Percentiles rank a stretch among this genome's conserved stretches.
Conservation (phyloP, 257 asterid species). For the Capsicum rhomboideum region DNA sequence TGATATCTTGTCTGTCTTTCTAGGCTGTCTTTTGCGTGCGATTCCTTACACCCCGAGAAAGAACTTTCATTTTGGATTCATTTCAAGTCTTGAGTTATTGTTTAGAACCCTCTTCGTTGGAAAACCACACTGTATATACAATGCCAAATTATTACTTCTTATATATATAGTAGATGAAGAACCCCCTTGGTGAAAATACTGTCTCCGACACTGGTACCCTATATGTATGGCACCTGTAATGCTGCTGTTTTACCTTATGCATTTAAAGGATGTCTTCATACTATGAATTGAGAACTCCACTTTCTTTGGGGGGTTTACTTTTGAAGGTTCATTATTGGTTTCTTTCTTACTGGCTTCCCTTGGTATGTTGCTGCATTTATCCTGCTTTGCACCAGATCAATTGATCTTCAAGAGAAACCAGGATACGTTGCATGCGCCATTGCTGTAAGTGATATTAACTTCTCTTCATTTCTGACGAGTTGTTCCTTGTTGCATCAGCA, state of each 20-base stretch:
- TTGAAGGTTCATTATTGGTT: conserved; percentile 77
- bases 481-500: background rate
- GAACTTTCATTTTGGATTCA: too few relatives aligned
- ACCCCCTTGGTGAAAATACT: background rate
- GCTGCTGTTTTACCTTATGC: background rate
- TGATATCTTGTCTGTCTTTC: too few relatives aligned
- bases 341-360: conserved; percentile 73
- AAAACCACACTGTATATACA: too few relatives aligned
- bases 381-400: conserved; percentile 39
- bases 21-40: too few relatives aligned
- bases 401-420: conserved; percentile 86
- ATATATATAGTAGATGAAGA: too few relatives aligned
- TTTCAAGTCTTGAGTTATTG: too few relatives aligned
- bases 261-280: background rate
- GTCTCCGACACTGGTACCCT: background rate
- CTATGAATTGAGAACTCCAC: background rate
- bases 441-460: conserved; percentile 49
- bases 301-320: background rate
- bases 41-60: too few relatives aligned
- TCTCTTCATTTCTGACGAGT: background rate
- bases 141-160: too few relatives aligned
- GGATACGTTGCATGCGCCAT: conserved; percentile 60
- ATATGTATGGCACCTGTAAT: background rate
- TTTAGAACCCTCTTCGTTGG: background rate
- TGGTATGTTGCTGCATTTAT: conserved; percentile 71